Evolutionary conservation across 1,139 yeast species (phyloP).

Genomic region (Yamadazyma jaroonii): DNA sequence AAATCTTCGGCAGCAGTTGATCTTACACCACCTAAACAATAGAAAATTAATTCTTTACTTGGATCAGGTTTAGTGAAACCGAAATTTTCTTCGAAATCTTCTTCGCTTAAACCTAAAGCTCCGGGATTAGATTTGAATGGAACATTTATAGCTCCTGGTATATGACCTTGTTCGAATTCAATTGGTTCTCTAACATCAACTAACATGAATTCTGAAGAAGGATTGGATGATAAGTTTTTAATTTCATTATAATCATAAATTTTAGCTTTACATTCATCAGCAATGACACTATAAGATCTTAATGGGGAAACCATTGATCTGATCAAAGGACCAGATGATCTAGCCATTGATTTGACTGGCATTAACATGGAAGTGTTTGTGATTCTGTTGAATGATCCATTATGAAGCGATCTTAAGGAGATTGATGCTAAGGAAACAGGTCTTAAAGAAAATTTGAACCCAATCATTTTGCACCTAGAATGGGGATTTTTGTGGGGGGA

Average conservation of each 20-base stretch:
- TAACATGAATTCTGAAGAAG: conserved; percentile 48
- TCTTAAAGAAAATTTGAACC: too few relatives aligned
- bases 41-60: conserved; percentile 76
- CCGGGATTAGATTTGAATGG: conserved; percentile 93
- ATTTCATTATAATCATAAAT: conserved; percentile 55
- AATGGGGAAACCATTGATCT: too few relatives aligned
- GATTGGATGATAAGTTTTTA: conserved; percentile 43
- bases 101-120: conserved; percentile 77
- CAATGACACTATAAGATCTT: conserved; percentile 27
- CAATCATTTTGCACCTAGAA: too few relatives aligned
- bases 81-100: conserved; percentile 77
- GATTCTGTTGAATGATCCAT: too few relatives aligned
- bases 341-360: too few relatives aligned
- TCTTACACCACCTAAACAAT: conserved; percentile 92
- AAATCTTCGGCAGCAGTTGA: conserved; percentile 88
- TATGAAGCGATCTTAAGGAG: too few relatives aligned
- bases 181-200: conserved; percentile 92
- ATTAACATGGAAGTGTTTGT: too few relatives aligned
- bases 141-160: conserved; percentile 82
- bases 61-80: conserved; percentile 79
- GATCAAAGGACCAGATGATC: not conserved
- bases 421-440: too few relatives aligned
- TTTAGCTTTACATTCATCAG: conserved; percentile 45
- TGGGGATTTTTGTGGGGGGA: too few relatives aligned
- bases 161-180: conserved; percentile 68